Evolutionary conservation across 139 green algal genomes (phyloP).

Genomic region (Auxenochlorella protothecoides): DNA sequence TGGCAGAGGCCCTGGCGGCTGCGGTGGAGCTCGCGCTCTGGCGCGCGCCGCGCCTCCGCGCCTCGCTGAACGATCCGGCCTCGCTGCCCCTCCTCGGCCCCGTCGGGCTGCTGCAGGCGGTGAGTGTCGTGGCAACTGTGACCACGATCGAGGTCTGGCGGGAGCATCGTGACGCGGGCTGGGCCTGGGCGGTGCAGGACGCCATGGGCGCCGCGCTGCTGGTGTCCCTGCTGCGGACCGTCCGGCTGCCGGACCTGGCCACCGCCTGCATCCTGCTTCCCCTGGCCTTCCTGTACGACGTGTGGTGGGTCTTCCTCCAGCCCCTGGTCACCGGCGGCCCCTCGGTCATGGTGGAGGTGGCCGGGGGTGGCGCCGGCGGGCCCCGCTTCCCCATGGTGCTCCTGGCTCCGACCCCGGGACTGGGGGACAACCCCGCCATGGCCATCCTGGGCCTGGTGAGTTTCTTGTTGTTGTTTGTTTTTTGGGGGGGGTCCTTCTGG

Average conservation of each 20-base stretch:
- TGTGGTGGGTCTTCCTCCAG: constrained; percentile 95
- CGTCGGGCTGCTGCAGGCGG: too few species aligned
- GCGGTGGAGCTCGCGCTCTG: not conserved
- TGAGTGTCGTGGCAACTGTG: not conserved
- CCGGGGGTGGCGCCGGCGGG: constrained; percentile 23
- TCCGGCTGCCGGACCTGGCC: constrained; percentile 50
- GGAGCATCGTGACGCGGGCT: not conserved
- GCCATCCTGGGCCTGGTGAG: constrained; percentile 30
- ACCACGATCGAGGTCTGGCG: not conserved
- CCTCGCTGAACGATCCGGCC: not conserved
- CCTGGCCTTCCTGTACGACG: constrained; percentile 66
- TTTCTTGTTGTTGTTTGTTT: too few species aligned
- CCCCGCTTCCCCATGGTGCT: constrained; percentile 78
- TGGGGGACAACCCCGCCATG: constrained; percentile 10
- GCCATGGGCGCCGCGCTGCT: constrained; percentile 54
- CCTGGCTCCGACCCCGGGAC: constrained; percentile 39
- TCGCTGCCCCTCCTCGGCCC: not conserved
- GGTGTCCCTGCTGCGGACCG: constrained; percentile 50
- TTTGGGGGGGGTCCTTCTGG: too few species aligned
- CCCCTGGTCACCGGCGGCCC: constrained; percentile 61
- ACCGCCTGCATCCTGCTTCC: constrained; percentile 68
- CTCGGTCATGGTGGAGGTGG: constrained; percentile 79
- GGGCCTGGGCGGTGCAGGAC: constrained; percentile 54
- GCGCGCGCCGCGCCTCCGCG: not conserved
- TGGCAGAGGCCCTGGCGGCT: constrained; percentile 31